Evolutionary conservation across 257 asterid genomes (phyloP).

Genomic region (Solanum arcanum): DNA sequence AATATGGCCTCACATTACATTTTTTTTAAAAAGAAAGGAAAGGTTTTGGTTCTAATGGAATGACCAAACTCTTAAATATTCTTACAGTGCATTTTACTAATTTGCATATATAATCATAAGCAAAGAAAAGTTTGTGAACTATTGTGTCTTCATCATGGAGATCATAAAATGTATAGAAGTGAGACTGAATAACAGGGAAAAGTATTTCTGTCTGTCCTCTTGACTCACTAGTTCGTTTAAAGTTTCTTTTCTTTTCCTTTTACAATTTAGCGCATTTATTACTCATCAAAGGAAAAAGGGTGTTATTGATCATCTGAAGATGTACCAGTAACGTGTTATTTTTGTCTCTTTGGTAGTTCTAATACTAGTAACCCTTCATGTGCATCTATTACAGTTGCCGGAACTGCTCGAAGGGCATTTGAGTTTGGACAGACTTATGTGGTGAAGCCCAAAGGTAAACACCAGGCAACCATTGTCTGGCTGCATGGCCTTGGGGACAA

Average conservation of each 20-base stretch:
- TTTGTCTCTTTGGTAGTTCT: not conserved
- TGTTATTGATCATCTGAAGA: not conserved
- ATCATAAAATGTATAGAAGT: not conserved
- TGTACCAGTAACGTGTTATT: not conserved
- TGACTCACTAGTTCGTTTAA: not conserved
- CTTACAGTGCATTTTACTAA: not conserved
- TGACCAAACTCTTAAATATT: not conserved
- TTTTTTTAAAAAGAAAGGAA: not conserved
- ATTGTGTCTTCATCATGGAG: not conserved
- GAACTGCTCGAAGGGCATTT: slow-evolving; percentile 44
- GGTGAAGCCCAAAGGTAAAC: slow-evolving; percentile 75
- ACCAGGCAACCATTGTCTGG: slow-evolving; percentile 86
- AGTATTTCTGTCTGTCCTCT: not conserved
- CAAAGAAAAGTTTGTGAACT: not conserved
- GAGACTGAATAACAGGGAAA: not conserved
- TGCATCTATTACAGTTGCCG: slow-evolving; percentile 30
- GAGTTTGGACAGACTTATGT: slow-evolving; percentile 71
- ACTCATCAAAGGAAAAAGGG: not conserved
- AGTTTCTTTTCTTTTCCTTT: not conserved
- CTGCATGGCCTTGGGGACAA: slow-evolving; percentile 87
- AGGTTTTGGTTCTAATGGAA: not conserved
- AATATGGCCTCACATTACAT: not conserved
- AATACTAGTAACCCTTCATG: not conserved
- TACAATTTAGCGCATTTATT: not conserved
- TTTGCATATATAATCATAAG: not conserved